Percentiles rank a stretch among this genome's conserved stretches.
These are phyloP conservation scores for Phytophthora pseudosyringae DNA, from an alignment of 352 stramenopile genomes.

Conservation along the genomic window DNA sequence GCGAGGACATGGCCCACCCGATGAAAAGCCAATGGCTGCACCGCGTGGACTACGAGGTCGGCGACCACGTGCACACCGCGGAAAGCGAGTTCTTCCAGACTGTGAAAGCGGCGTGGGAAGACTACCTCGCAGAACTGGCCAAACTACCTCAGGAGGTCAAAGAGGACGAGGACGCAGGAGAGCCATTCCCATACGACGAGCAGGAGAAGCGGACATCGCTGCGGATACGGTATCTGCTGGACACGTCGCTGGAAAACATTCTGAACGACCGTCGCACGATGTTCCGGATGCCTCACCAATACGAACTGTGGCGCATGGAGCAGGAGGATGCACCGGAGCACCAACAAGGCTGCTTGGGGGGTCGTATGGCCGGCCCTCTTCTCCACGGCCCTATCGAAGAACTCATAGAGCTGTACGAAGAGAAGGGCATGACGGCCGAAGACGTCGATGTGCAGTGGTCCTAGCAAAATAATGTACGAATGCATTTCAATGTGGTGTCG, in stretches of 20 bases:
- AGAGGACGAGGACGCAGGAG: constrained; percentile 25
- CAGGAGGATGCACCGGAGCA: constrained; percentile 62
- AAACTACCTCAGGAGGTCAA: constrained; percentile 58
- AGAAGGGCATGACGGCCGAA: constrained; percentile 55
- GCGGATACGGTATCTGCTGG: constrained; percentile 65
- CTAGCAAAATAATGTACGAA: constrained; percentile 18
- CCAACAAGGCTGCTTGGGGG: constrained; percentile 40
- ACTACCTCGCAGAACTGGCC: constrained; percentile 59
- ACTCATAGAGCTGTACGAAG: constrained; percentile 61
- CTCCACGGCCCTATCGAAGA: constrained; percentile 56
- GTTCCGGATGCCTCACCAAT: constrained; percentile 58
- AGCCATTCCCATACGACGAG: constrained; percentile 56
- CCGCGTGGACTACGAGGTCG: constrained; percentile 66
- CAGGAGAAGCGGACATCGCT: constrained; percentile 64
- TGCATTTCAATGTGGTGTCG: constrained; percentile 5
- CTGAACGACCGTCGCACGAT: constrained; percentile 56
- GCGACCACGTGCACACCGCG: constrained; percentile 34
- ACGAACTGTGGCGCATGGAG: constrained; percentile 74
- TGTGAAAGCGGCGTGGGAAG: constrained; percentile 55
- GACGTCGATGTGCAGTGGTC: constrained; percentile 46
- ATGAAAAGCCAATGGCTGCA: constrained; percentile 64
- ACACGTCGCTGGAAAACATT: constrained; percentile 62
- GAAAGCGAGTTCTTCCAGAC: constrained; percentile 69
- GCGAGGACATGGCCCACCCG: constrained; percentile 39
- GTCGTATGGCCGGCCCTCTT: constrained; percentile 51